Percentiles rank a stretch among this genome's conserved stretches.
Evolutionary conservation across 306 rosid genomes (phyloP).

Genomic region (barrel medic (Medicago truncatula)): MtrunA17r5.0-ANR NC_053049.1:2186501-2187000

Average conservation of each 20-base stretch:
- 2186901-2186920: constrained; percentile 90
- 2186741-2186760: constrained; percentile 83
- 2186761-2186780: constrained; percentile 83
- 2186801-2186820: constrained; percentile 79
- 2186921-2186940: constrained; percentile 71
- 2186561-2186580: constrained; percentile 90
- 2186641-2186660: constrained; percentile 74
- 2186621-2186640: constrained; percentile 57
- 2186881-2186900: constrained; percentile 91
- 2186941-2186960: constrained; percentile 73
- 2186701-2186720: constrained; percentile 96
- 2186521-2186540: constrained; percentile 83
- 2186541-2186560: constrained; percentile 68
- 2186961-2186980: constrained; percentile 82
- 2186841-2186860: constrained; percentile 96
- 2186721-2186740: constrained; percentile 94
- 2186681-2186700: constrained; percentile 77
- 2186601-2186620: constrained; percentile 69
- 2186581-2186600: constrained; percentile 89
- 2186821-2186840: constrained; percentile 94
- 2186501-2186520: constrained; percentile 62
- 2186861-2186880: constrained; percentile 83
- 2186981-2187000: constrained; percentile 72
- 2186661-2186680: constrained; percentile 76
- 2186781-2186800: constrained; percentile 67